Base-by-base conservation (phyloP, 345 rosid species). In the Hirschfeldia incana region DNA sequence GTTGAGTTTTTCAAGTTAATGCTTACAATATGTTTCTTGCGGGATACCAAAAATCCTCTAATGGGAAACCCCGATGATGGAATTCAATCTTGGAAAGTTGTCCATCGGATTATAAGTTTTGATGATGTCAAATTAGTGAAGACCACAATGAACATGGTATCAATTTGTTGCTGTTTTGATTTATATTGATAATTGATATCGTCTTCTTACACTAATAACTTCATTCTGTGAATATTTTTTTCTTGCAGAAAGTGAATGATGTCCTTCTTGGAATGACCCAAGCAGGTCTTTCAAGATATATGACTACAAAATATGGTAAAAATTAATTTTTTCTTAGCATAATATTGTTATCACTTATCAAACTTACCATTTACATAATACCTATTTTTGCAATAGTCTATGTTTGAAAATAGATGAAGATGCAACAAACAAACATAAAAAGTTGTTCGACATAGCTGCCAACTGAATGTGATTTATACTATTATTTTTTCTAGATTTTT, bases 231-330 rank as follows among this genome's bases (percentile, higher is more conserved):
- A 34, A n/a, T 63, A 13, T 34, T 65, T 16, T 34, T 65, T 16
- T 34, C 5, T 1, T 65, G 30, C 69, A 65, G 69, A 65, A 65
- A 49, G 69, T 65, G 29, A 65, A 65, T 65, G 69, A 65, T 65
- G 69, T 65, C 28, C 69, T 65, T 65, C 69, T 65, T 65, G 69
- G 69, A 65, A 65, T 65, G 29, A 65, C 69, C 12, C 69, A 65
- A 65, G 69, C 69, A 16, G 69, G 29, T 10, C 49, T 65, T 36
- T 65, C 69, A 65, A 65, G 69, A 65, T 65, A 65, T 36, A 8
- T 65, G 69, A 65, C 49, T 65, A 34, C 28, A 65, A 36, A 65
- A 65, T 65, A 65, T 65, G n/a, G 69, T 65, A 65, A 65, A 33
- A 21, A 21, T 21, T 21, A 21, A 34, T 34, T 36, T 65, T 1